Conservation (phyloP, 192 early-diverging fungal genomes). For the Backusella sp. region DNA sequence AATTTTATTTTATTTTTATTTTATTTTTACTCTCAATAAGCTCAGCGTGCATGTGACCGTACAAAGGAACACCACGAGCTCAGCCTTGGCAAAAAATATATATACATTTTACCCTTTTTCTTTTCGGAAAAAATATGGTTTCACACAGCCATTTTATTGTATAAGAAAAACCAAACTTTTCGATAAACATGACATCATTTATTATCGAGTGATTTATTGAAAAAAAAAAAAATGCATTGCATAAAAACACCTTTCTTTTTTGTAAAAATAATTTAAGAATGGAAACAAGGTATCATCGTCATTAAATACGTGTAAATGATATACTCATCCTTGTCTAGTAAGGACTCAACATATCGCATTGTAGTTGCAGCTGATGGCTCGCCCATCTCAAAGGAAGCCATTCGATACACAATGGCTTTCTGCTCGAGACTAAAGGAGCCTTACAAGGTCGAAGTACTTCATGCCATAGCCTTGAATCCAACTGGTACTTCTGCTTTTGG, state of each 20-base stretch:
- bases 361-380: not conserved
- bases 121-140: not conserved
- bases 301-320: not conserved
- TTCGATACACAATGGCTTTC: not conserved
- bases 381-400: not conserved
- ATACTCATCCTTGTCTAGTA: too few species aligned
- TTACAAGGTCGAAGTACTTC: not conserved
- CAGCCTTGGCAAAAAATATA: not conserved
- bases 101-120: not conserved
- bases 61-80: not conserved
- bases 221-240: not conserved
- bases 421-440: not conserved
- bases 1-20: not conserved
- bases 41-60: not conserved
- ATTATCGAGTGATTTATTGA: not conserved
- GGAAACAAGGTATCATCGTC: not conserved
- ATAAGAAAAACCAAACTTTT: not conserved
- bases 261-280: not conserved
- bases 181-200: not conserved
- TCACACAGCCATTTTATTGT: not conserved
- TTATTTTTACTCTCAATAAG: not conserved
- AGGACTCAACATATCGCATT: not conserved
- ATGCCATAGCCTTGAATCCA: constrained; percentile 4
- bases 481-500: not conserved
- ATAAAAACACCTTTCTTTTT: not conserved